Percentiles rank a stretch among this genome's conserved stretches.
Conservation (phyloP, 129 eudicot species). For the Saussurea involucrata region DNA sequence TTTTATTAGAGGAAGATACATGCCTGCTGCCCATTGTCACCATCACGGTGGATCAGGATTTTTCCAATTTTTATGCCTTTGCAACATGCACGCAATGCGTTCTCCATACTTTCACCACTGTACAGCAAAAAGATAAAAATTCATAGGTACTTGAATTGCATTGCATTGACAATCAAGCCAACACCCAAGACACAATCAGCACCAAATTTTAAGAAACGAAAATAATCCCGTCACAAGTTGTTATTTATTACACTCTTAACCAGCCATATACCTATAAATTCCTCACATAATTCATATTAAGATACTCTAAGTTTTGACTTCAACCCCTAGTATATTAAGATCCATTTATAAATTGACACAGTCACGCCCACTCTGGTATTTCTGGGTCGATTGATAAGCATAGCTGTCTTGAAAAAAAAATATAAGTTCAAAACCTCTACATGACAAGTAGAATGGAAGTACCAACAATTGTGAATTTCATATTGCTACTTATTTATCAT, state of each 20-base stretch:
- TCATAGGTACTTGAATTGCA: constrained; percentile 11
- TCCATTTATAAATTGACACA: too few species aligned
- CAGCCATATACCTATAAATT: not conserved
- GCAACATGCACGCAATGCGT: constrained; percentile 97
- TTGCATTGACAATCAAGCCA: constrained; percentile 15
- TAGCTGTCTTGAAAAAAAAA: not conserved
- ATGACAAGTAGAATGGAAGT: not conserved
- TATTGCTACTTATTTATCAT: not conserved
- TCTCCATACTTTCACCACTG: constrained; percentile 99
- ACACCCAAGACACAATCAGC: not conserved
- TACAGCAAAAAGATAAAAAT: not conserved
- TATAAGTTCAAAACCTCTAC: not conserved
- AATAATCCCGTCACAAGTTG: not conserved
- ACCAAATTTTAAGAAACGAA: not conserved
- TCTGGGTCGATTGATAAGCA: not conserved
- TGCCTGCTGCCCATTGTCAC: constrained; percentile 96
- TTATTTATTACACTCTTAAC: constrained; percentile 1
- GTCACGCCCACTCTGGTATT: not conserved
- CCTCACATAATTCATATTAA: not conserved
- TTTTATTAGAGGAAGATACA: not conserved
- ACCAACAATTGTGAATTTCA: not conserved
- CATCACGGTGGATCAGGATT: constrained; percentile 92
- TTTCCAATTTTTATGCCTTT: constrained; percentile 98
- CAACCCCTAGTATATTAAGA: not conserved
- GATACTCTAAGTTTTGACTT: not conserved